Conservation (phyloP, 2,329 filamentous ascomycete species). For the Ceratocystis diversiconidia region DNA sequence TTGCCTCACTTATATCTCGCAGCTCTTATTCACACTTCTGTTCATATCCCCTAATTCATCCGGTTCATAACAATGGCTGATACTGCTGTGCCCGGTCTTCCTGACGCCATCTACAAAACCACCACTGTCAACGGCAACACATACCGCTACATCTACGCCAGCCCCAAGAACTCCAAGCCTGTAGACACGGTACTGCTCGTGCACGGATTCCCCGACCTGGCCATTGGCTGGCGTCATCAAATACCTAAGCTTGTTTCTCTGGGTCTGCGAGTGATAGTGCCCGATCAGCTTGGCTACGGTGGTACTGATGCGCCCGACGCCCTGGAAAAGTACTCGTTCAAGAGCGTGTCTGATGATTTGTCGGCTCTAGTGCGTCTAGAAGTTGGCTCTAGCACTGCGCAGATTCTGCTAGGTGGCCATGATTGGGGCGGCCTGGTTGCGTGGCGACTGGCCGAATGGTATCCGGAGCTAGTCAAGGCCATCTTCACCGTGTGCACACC, state of each 20-base stretch:
- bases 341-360: conserved; percentile 60
- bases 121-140: conserved; percentile 39
- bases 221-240: conserved; percentile 79
- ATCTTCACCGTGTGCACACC: conserved; percentile 75
- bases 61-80: neutral
- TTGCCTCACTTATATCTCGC: neutral
- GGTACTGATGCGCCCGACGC: conserved; percentile 55
- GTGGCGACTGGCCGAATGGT: conserved; percentile 59
- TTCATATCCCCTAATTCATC: too few species aligned
- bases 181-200: conserved; percentile 40
- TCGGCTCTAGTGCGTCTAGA: conserved; percentile 51
- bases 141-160: conserved; percentile 48
- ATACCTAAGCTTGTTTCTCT: conserved; percentile 60
- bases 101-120: conserved; percentile 26
- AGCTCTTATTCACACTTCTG: too few species aligned
- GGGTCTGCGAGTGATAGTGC: conserved; percentile 65
- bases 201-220: conserved; percentile 73
- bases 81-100: conserved; percentile 25
- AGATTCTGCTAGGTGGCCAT: conserved; percentile 74
- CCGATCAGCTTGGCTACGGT: conserved; percentile 79
- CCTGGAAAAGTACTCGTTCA: conserved; percentile 51
- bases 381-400: conserved; percentile 29
- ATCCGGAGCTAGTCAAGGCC: conserved; percentile 56
- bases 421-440: conserved; percentile 79
- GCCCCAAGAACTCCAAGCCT: conserved; percentile 32